Percentiles rank a stretch among this genome's conserved stretches.
These are phyloP conservation scores for Metschnikowia drakensbergensis DNA, from an alignment of 805 yeast species.

Conservation along the genomic window DNA sequence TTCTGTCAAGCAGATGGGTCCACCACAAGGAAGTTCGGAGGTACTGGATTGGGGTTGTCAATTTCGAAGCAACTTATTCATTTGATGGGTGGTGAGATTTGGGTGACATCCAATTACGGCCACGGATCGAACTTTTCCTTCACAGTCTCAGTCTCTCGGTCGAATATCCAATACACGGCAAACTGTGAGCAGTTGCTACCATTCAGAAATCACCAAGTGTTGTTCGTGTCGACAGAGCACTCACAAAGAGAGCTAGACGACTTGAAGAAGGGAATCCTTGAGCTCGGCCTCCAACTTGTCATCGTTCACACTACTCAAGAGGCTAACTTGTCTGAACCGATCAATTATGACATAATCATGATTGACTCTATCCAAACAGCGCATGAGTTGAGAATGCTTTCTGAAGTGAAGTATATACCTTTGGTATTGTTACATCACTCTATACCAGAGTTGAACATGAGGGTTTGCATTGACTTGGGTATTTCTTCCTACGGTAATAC, in stretches of 20 bases:
- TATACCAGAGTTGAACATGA: slow-evolving; percentile 72
- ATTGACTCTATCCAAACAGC: slow-evolving; percentile 79
- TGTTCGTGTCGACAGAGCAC: slow-evolving; percentile 68
- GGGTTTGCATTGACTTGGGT: slow-evolving; percentile 79
- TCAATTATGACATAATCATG: slow-evolving; percentile 73
- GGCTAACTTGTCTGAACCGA: slow-evolving; percentile 53
- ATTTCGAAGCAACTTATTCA: slow-evolving; percentile 85
- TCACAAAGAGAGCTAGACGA: slow-evolving; percentile 46
- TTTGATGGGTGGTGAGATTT: slow-evolving; percentile 89
- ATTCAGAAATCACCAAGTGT: slow-evolving; percentile 63
- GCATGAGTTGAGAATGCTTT: slow-evolving; percentile 58
- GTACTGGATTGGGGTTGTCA: slow-evolving; percentile 86
- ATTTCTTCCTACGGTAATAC: slow-evolving; percentile 86
- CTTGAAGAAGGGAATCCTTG: slow-evolving; percentile 47
- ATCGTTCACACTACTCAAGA: slow-evolving; percentile 55
- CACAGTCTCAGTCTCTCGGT: slow-evolving; percentile 75
- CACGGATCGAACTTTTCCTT: slow-evolving; percentile 81
- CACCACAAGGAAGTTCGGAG: slow-evolving; percentile 88
- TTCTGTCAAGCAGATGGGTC: slow-evolving; percentile 94
- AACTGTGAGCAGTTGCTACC: slow-evolving; percentile 69
- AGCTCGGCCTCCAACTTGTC: slow-evolving; percentile 59
- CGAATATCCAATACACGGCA: slow-evolving; percentile 55
- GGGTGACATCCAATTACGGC: slow-evolving; percentile 82
- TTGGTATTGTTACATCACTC: slow-evolving; percentile 73
- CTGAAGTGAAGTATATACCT: slow-evolving; percentile 82